Conservation (phyloP, 1,139 yeast species). For the Kazachstania sp. region DNA sequence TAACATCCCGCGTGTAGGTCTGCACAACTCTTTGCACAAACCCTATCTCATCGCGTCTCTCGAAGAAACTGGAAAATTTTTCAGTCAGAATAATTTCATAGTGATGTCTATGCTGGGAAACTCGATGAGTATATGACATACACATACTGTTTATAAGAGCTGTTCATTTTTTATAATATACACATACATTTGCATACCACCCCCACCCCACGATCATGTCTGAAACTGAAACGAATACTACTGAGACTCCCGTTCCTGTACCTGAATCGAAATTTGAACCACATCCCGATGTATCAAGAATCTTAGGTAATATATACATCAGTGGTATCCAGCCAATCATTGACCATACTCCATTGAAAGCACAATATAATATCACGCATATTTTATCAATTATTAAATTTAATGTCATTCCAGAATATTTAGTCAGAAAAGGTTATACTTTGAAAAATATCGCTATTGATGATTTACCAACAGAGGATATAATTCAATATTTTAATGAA, state of each 20-base stretch:
- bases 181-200: too few species aligned
- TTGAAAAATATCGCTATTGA: slow-evolving; percentile 61
- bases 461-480: slow-evolving; percentile 54
- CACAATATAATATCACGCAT: slow-evolving; percentile 49
- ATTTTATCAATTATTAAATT: slow-evolving; percentile 64
- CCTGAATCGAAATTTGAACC: background rate
- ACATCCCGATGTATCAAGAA: slow-evolving; percentile 32
- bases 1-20: too few species aligned
- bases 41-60: too few species aligned
- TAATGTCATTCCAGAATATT: slow-evolving; percentile 44
- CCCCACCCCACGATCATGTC: too few species aligned
- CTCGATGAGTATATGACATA: too few species aligned
- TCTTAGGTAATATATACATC: slow-evolving; percentile 57
- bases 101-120: too few species aligned
- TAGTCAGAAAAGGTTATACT: slow-evolving; percentile 37
- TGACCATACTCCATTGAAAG: slow-evolving; percentile 37
- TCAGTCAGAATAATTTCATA: background rate
- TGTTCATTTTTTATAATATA: too few species aligned
- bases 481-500: slow-evolving; percentile 51
- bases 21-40: too few species aligned
- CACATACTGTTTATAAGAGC: too few species aligned
- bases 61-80: background rate
- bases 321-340: slow-evolving; percentile 52
- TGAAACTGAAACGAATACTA: background rate
- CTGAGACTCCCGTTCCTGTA: background rate